phyloP scores from a whole-genome alignment of 352 stramenopile genomes.

The Pythium aquatile region DNA sequence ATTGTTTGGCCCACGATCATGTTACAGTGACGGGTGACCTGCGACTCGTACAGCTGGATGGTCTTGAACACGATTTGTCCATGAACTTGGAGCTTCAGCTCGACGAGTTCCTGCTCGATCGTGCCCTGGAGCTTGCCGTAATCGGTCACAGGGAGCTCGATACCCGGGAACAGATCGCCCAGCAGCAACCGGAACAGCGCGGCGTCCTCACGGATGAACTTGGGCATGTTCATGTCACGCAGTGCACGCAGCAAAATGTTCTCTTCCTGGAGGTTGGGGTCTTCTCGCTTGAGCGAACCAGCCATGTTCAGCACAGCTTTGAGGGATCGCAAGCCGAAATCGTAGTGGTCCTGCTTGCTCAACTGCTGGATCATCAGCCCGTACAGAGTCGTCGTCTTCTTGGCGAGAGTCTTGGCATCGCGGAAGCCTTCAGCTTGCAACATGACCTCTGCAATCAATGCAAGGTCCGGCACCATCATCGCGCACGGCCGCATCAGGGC shows the following conservation, averaged over 20 bases:
- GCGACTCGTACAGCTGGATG: slow-evolving; percentile 94
- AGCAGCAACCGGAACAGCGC: slow-evolving; percentile 91
- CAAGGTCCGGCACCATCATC: slow-evolving; percentile 88
- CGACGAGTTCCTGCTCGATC: slow-evolving; percentile 84
- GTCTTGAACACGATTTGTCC: slow-evolving; percentile 93
- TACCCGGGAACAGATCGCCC: slow-evolving; percentile 86
- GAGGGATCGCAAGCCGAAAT: slow-evolving; percentile 79
- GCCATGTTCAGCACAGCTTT: slow-evolving; percentile 89
- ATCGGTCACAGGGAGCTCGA: slow-evolving; percentile 87
- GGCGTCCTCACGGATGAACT: slow-evolving; percentile 93
- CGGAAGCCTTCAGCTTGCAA: slow-evolving; percentile 84
- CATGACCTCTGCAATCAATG: slow-evolving; percentile 86
- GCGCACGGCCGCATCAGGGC: slow-evolving; percentile 83
- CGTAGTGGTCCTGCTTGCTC: slow-evolving; percentile 88
- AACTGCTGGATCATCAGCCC: slow-evolving; percentile 86
- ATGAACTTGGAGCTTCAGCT: slow-evolving; percentile 88
- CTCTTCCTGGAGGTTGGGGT: slow-evolving; percentile 94
- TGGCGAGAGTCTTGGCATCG: slow-evolving; percentile 75
- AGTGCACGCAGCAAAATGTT: slow-evolving; percentile 95
- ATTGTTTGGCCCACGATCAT: slow-evolving; percentile 93
- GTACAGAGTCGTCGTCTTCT: slow-evolving; percentile 88
- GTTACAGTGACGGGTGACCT: slow-evolving; percentile 93
- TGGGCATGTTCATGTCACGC: slow-evolving; percentile 95
- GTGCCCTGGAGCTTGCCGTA: slow-evolving; percentile 90
- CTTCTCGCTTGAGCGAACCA: slow-evolving; percentile 91